These are phyloP conservation scores for Neolecta irregularis DNA, from an alignment of 1,139 yeast genomes.

Conservation along the genomic window DNA sequence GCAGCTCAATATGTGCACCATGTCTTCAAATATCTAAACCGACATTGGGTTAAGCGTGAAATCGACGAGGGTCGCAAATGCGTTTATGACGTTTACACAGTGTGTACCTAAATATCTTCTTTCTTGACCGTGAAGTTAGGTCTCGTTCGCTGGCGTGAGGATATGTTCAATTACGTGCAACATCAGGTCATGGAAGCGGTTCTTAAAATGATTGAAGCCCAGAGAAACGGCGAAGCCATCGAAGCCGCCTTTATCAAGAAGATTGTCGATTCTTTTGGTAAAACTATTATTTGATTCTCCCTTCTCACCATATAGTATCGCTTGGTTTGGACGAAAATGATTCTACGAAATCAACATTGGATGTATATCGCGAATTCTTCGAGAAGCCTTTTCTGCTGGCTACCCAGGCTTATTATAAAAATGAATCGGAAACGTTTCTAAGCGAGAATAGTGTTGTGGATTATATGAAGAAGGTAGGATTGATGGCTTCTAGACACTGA, in stretches of 20 bases:
- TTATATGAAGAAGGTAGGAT: conserved; percentile 64
- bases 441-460: conserved; percentile 70
- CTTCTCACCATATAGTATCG: conserved; percentile 20
- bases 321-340: conserved; percentile 38
- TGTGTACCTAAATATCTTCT: conserved; percentile 4
- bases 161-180: conserved; percentile 56
- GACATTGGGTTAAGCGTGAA: conserved; percentile 96
- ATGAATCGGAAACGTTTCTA: conserved; percentile 55
- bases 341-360: conserved; percentile 66
- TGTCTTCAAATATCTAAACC: conserved; percentile 86
- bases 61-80: conserved; percentile 89
- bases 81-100: conserved; percentile 76
- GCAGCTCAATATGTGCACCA: conserved; percentile 90
- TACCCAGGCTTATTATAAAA: conserved; percentile 56
- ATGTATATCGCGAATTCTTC: conserved; percentile 66
- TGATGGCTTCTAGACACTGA: background rate
- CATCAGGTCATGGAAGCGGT: conserved; percentile 51
- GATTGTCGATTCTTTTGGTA: conserved; percentile 77
- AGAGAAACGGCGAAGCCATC: conserved; percentile 66
- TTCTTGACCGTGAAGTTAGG: conserved; percentile 13
- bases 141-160: conserved; percentile 83
- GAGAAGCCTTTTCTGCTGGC: conserved; percentile 60
- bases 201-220: conserved; percentile 56
- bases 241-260: conserved; percentile 52
- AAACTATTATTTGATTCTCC: no score